Evolutionary conservation across 2,329 filamentous ascomycete genomes (phyloP), one percentile per base, ranked within the genome.

Genomic region (Phyllachora maydis): DNA sequence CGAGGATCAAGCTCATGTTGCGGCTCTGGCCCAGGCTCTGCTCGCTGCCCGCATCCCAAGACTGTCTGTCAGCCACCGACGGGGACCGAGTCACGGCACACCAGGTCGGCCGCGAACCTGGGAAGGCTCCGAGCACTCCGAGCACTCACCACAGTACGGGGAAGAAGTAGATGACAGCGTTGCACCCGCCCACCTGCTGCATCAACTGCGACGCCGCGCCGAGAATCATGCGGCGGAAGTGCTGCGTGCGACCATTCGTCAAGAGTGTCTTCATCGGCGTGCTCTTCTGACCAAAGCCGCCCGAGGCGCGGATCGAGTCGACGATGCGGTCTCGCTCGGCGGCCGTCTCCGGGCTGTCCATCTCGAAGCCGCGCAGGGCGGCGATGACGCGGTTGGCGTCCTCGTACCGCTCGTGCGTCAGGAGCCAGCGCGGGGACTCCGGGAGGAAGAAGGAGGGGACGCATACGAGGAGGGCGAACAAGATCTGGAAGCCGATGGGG

Each of bases 191-290:
- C n/a, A n/a, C 46, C 32, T 72, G 67, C 38, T 71, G 66, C 53
- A 70, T 65, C 20, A 71, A 49, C 40, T 72, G 65, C 5, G 55
- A 56, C 6, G 54, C 57, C 0, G 59, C 52, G 3, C 65, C 67
- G 5, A 74, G 54, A 24, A 71, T 32, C 54, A 72, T 67, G 16
- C 69, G 56, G 6, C 67, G 59, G 46, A 70, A 61, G 36, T 73
- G 65, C 43, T 74, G 67, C 0, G 64, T 70, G 45, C 65, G 68
- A 30, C 67, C 66, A 23, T 56, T 53, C 1, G 64, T 69, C n/a
- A 70, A 55, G 2, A 72, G 50, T 1, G 61, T 56, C 32, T 54
- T 60, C 39, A 59, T 38, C 0, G 53, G 54, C n/a, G n/a, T n/a
- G n/a, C n/a, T n/a, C 47, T 52, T 54, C 31, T 49, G 43, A 19